Percentiles rank a stretch among this genome's conserved stretches.
Evolutionary conservation across 495 filamentous ascomycete species (phyloP).

Genomic region (Aspergillus campestris): DNA sequence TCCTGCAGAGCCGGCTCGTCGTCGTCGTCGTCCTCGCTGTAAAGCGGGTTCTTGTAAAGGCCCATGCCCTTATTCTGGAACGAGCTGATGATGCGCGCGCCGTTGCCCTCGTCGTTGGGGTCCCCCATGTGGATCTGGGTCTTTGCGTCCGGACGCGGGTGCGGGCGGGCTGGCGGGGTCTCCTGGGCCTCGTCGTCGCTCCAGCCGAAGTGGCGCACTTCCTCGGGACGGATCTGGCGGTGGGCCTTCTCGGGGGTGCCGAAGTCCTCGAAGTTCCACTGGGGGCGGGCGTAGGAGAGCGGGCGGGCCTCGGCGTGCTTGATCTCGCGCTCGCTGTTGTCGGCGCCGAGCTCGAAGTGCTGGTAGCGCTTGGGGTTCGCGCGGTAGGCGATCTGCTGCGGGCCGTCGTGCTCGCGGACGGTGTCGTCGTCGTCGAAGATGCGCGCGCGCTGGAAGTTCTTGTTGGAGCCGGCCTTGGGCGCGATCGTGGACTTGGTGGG

Average conservation of each 20-base stretch:
- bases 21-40: slow-evolving; percentile 42
- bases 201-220: slow-evolving; percentile 64
- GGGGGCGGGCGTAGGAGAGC: slow-evolving; percentile 54
- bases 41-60: slow-evolving; percentile 70
- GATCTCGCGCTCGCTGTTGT: slow-evolving; percentile 29
- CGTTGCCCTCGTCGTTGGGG: slow-evolving; percentile 18
- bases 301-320: slow-evolving; percentile 30
- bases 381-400: slow-evolving; percentile 44
- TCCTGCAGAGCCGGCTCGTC: slow-evolving; percentile 7
- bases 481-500: slow-evolving; percentile 38
- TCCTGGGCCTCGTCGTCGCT: slow-evolving; percentile 54
- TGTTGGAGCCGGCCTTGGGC: slow-evolving; percentile 51
- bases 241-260: slow-evolving; percentile 66
- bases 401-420: slow-evolving; percentile 19
- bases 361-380: slow-evolving; percentile 66
- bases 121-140: slow-evolving; percentile 71
- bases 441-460: slow-evolving; percentile 55
- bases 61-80: slow-evolving; percentile 54
- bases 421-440: slow-evolving; percentile 55
- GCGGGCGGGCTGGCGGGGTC: slow-evolving; percentile 45
- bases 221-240: slow-evolving; percentile 40
- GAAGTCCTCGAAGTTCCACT: slow-evolving; percentile 86
- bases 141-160: slow-evolving; percentile 67
- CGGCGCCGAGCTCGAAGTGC: slow-evolving; percentile 80
- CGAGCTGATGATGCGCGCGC: slow-evolving; percentile 30